Conservation (phyloP, 1,284 basidiomycete species). For the Exsudoporus floridanus region DNA sequence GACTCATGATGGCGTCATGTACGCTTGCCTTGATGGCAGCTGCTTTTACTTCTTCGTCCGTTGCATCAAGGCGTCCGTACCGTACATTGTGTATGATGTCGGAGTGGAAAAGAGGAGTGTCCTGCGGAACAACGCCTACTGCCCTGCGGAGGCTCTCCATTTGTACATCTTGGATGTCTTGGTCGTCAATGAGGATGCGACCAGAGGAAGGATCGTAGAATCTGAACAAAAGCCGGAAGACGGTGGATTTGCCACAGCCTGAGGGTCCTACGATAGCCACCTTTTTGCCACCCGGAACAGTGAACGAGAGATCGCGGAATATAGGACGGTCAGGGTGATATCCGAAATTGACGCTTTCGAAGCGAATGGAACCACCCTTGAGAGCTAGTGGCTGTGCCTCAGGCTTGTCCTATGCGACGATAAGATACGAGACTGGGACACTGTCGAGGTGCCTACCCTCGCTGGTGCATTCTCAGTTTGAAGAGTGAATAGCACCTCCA, state of each 20-base stretch:
- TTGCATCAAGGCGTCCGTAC: constrained; percentile 88
- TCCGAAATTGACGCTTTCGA: constrained; percentile 90
- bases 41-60: constrained; percentile 83
- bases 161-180: constrained; percentile 78
- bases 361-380: constrained; percentile 84
- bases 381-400: constrained; percentile 69
- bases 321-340: constrained; percentile 92
- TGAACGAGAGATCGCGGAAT: constrained; percentile 87
- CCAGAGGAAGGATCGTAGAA: constrained; percentile 90
- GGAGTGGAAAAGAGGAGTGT: constrained; percentile 95
- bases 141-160: constrained; percentile 71
- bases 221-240: constrained; percentile 91
- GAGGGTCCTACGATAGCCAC: constrained; percentile 96
- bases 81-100: constrained; percentile 94
- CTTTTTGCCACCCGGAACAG: constrained; percentile 92
- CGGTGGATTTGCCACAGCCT: constrained; percentile 97
- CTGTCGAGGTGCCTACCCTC: constrained; percentile 44
- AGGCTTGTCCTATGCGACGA: constrained; percentile 60
- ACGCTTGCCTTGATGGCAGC: constrained; percentile 88
- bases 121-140: constrained; percentile 96
- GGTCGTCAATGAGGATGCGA: constrained; percentile 82
- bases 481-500: constrained; percentile 94
- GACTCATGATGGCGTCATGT: constrained; percentile 72
- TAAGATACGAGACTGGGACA: not conserved
- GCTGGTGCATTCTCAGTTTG: constrained; percentile 81